Base-by-base conservation (phyloP, 2,329 filamentous ascomycete genomes). In the Monosporascus ibericus region DNA sequence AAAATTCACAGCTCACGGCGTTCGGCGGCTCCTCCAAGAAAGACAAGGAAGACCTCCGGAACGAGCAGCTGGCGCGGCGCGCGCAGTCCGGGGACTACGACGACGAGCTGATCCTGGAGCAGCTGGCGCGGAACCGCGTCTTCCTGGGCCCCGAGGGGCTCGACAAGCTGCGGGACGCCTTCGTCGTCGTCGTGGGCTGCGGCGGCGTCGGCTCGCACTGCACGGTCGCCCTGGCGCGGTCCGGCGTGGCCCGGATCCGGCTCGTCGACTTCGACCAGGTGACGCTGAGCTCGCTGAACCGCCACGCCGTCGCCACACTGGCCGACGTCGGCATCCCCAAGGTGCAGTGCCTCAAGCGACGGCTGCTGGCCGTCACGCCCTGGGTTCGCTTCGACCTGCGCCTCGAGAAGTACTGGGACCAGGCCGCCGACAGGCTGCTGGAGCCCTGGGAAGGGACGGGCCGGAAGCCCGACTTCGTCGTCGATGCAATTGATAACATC, bases 401-500 rank as follows among this genome's bases (percentile, higher is more conserved):
- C 14, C 89, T 90, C 63, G 87, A 95, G 66, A 85, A 97, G 48
- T 96, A 95, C 69, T 84, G 84, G 55, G 84, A 79, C 47, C 69
- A 75, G 17, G 84, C 77, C 9, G 91, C 91, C 0, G 79, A 80
- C 6, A 67, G 72, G 11, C 74, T 96, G 56, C 74, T 99, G 42
- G 82, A 74, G 0, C 75, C 82, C 0, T 91, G 90, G 85, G 71
- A 75, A 63, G 38, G 39, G n/a, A 22, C 70, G 5, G 83, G 76
- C 17, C 81, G 79, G 65, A 78, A 78, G 62, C 91, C 92, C 1
- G 87, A 92, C 62, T 99, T 86, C 64, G 84, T 99, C n/a, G 83
- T 99, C 37, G 94, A 99, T 70, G 95, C 92, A 22, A 99, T 99
- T 60, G 94, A 99, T 70, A 97, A 99, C 66, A 97, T 99, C 57